Base-by-base conservation (phyloP, 2,329 filamentous ascomycete species). In the Exophiala sideris region DNA sequence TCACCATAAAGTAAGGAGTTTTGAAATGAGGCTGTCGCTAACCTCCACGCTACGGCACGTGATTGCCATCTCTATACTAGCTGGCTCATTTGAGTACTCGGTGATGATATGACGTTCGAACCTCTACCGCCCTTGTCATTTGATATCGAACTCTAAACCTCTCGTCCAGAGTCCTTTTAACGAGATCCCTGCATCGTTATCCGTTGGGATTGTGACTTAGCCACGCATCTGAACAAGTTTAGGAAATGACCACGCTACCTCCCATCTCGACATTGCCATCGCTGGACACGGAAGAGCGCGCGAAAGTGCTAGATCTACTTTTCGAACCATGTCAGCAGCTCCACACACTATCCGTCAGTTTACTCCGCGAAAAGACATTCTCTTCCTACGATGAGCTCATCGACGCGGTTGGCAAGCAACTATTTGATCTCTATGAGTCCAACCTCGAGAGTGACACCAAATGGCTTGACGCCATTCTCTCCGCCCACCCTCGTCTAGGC, bases 401-500 rank as follows among this genome's bases (percentile, higher is more conserved):
- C 65, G 76, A 81, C 44, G 79, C 82, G 40, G 78, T 94, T 39
- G 81, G 84, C 14, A 67, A 76, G 8, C 79, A 85, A 62, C 79
- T 96, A 49, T 78, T 77, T 9, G 75, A 77, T 2, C 77, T 91
- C 2, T 76, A 79, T 7, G 76, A 78, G 3, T 78, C 77, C 6
- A 68, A 70, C 29, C 78, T 71, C 6, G 70, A 75, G 16, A 73
- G 74, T 35, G 78, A 84, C 57, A 79, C 74, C 5, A 65, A 73
- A 46, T 81, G 77, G 56, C 79, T 96, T 0, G 81, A 89, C 40
- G 76, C 78, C 12, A 91, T 96, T 54, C 76, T 96, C 1, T 84
- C 83, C 48, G 86, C 89, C 7, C 91, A 96, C 69, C 91, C 91
- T 1, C 82, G 91, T 2, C 80, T 96, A 7, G 91, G 91, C 10